A percentile compares a stretch with the other conserved stretches of the same genome.
phyloP scores from a whole-genome alignment of 768 basidiomycete genomes.

The Lactifluus piperatus region DNA sequence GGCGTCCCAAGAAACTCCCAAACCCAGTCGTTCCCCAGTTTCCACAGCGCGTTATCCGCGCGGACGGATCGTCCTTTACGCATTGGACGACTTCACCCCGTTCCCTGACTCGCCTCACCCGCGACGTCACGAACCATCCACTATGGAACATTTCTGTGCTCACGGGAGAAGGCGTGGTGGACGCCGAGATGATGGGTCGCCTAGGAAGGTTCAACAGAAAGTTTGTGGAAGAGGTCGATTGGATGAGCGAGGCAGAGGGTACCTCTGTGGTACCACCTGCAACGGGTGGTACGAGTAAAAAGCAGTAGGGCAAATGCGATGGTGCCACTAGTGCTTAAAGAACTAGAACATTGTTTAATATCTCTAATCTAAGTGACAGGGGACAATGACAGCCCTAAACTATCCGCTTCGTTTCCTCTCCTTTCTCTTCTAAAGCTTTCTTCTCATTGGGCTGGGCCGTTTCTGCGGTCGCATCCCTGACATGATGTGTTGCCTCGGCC shows the following conservation, averaged over 20 bases:
- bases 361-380: slow-evolving; percentile 8
- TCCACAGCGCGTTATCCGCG: slow-evolving; percentile 75
- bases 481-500: slow-evolving; percentile 10
- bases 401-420: neutral
- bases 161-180: slow-evolving; percentile 38
- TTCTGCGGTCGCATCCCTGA: neutral
- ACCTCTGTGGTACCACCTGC: neutral
- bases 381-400: neutral
- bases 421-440: neutral
- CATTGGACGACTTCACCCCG: slow-evolving; percentile 88
- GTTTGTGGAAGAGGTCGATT: slow-evolving; percentile 47
- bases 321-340: neutral
- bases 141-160: slow-evolving; percentile 67
- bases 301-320: neutral
- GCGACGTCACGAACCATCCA: slow-evolving; percentile 85
- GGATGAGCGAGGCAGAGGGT: slow-evolving; percentile 21
- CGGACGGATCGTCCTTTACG: slow-evolving; percentile 82
- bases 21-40: slow-evolving; percentile 81
- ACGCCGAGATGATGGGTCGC: slow-evolving; percentile 64
- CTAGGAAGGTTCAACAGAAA: slow-evolving; percentile 71
- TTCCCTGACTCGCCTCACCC: slow-evolving; percentile 64
- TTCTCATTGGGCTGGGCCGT: neutral
- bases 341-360: slow-evolving; percentile 5
- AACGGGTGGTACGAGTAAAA: neutral
- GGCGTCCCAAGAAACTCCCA: slow-evolving; percentile 57